Conservation (phyloP, 75 land plant genomes). For the Cryptomeria japonica region DNA sequence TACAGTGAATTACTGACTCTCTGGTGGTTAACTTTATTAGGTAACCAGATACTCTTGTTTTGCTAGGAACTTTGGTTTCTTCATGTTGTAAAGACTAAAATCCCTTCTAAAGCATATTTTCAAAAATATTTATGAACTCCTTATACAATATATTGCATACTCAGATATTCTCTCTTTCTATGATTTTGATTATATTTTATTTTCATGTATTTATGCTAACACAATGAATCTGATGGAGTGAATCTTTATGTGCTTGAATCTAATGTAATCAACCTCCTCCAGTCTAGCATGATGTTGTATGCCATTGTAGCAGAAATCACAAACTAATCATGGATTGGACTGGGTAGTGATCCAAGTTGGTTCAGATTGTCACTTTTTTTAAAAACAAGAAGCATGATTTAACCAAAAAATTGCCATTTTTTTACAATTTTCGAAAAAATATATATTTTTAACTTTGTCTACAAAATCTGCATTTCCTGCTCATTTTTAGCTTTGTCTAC, state of each 20-base stretch:
- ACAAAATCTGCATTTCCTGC: no score
- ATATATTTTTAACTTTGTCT: no score
- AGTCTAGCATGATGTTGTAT: background rate
- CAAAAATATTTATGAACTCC: background rate
- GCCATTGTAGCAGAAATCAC: no score
- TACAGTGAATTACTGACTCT: background rate
- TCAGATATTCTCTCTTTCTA: no score
- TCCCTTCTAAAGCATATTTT: background rate
- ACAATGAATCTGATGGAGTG: background rate
- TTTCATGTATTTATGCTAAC: background rate
- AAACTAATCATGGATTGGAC: no score
- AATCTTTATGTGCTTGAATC: background rate
- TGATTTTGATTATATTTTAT: background rate
- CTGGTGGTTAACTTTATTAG: no score
- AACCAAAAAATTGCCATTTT: no score
- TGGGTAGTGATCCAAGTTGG: no score
- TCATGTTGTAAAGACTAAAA: background rate
- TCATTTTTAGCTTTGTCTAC: no score
- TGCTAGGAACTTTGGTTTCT: background rate
- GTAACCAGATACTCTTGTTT: background rate
- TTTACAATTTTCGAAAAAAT: no score
- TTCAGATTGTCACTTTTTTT: no score
- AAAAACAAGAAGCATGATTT: no score
- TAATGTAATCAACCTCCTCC: background rate
- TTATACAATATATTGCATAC: background rate